Evolutionary conservation across 2,329 filamentous ascomycete species (phyloP).

Genomic region (Diaporthe humulicola): DNA sequence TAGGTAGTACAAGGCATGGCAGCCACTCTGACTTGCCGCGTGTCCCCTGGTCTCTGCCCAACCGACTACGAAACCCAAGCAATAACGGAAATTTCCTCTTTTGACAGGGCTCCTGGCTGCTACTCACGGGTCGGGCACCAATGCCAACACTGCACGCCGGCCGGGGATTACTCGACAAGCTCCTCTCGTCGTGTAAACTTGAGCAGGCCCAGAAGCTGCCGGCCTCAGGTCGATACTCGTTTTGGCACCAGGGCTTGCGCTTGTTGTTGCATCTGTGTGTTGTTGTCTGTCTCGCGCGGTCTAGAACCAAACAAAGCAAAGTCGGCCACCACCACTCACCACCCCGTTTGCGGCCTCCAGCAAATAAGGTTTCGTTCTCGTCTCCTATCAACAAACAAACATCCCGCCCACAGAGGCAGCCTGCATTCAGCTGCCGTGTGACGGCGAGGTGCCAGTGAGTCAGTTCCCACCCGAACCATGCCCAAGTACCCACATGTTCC

Average conservation of each 20-base stretch:
- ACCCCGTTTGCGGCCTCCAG: conserved; percentile 19
- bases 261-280: conserved; percentile 20
- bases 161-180: conserved; percentile 1
- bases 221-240: conserved; percentile 1
- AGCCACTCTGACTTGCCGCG: neutral
- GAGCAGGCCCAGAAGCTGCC: neutral
- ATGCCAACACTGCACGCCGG: neutral
- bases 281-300: conserved; percentile 14
- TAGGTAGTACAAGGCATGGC: neutral
- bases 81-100: conserved; percentile 9
- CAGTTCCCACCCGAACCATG: conserved; percentile 21
- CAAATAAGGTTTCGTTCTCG: conserved; percentile 29
- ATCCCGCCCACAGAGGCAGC: conserved; percentile 15
- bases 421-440: conserved; percentile 30
- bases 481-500: neutral
- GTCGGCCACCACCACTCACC: neutral
- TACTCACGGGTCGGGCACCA: conserved; percentile 10
- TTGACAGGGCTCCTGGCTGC: neutral
- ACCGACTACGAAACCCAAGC: conserved; percentile 4
- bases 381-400: conserved; percentile 24
- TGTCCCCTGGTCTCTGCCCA: conserved; percentile 1
- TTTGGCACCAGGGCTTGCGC: neutral
- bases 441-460: conserved; percentile 19
- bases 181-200: neutral
- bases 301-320: conserved; percentile 18